Evolutionary conservation across 2,329 filamentous ascomycete genomes (phyloP).

Genomic region (Didymella arachidicola): DNA sequence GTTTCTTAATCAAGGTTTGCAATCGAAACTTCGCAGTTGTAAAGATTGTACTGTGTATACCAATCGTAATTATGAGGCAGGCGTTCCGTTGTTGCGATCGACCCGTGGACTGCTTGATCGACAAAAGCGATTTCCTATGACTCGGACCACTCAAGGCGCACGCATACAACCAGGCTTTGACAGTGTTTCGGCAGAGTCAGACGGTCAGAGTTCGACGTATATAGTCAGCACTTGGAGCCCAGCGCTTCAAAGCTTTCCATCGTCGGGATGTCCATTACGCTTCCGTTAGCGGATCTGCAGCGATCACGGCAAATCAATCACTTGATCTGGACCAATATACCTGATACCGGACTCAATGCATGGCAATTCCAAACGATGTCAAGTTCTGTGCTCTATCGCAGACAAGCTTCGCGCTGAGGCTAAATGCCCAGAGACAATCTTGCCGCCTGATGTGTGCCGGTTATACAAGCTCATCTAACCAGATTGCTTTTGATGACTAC

Average conservation of each 20-base stretch:
- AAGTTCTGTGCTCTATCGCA: neutral
- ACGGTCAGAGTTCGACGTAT: neutral
- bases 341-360: neutral
- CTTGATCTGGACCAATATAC: neutral
- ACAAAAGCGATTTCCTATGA: neutral
- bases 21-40: neutral
- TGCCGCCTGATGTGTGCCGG: conserved; percentile 10
- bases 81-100: neutral
- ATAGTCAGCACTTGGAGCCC: neutral
- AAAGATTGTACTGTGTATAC: neutral
- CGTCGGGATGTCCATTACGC: neutral
- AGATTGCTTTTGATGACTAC: conserved; percentile 8
- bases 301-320: neutral
- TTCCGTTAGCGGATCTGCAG: neutral
- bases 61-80: neutral
- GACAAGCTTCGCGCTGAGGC: conserved; percentile 17
- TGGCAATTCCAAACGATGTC: neutral
- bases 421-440: neutral
- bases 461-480: conserved; percentile 16
- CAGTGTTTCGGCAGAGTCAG: neutral
- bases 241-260: no score
- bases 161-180: neutral
- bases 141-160: neutral
- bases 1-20: neutral
- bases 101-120: neutral